These are phyloP conservation scores for Ascochyta lentis DNA, from an alignment of 2,329 filamentous ascomycete species.

Conservation along the genomic window DNA sequence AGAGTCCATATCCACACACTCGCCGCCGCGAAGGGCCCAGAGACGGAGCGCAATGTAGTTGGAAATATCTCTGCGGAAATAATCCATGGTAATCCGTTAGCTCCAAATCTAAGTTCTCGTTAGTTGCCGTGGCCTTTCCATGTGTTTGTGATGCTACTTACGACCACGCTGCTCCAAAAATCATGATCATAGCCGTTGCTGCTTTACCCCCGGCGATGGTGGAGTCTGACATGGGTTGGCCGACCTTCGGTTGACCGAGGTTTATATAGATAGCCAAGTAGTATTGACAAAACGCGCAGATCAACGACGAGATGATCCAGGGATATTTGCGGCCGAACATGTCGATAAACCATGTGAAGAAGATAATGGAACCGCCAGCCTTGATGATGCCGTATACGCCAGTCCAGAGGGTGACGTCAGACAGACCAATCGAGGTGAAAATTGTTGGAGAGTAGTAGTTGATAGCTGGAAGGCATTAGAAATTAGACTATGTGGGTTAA, in stretches of 20 bases:
- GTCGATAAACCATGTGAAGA: constrained; percentile 74
- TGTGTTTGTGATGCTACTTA: constrained; percentile 3
- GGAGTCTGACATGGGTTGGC: constrained; percentile 36
- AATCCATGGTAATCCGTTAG: constrained; percentile 76
- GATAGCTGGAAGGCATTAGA: constrained; percentile 75
- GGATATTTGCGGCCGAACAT: constrained; percentile 59
- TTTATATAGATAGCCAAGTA: constrained; percentile 66
- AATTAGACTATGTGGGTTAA: no score
- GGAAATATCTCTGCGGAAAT: constrained; percentile 78
- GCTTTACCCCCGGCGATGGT: constrained; percentile 49
- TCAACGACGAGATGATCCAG: constrained; percentile 45
- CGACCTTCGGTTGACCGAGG: constrained; percentile 48
- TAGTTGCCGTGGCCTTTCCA: constrained; percentile 3
- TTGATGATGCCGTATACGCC: constrained; percentile 77
- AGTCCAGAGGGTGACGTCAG: constrained; percentile 54
- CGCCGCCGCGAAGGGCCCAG: constrained; percentile 68
- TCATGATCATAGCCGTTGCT: constrained; percentile 51
- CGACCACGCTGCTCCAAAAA: constrained; percentile 36
- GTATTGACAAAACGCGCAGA: constrained; percentile 63
- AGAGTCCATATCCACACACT: constrained; percentile 79
- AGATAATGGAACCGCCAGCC: constrained; percentile 70
- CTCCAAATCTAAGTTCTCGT: not conserved
- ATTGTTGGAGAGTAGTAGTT: constrained; percentile 79
- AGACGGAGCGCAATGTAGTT: constrained; percentile 62
- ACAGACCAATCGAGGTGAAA: constrained; percentile 69